Percentiles rank a stretch among this genome's conserved stretches.
phyloP scores from a whole-genome alignment of 78 protist genomes.

The Parvularia atlantis region DNA sequence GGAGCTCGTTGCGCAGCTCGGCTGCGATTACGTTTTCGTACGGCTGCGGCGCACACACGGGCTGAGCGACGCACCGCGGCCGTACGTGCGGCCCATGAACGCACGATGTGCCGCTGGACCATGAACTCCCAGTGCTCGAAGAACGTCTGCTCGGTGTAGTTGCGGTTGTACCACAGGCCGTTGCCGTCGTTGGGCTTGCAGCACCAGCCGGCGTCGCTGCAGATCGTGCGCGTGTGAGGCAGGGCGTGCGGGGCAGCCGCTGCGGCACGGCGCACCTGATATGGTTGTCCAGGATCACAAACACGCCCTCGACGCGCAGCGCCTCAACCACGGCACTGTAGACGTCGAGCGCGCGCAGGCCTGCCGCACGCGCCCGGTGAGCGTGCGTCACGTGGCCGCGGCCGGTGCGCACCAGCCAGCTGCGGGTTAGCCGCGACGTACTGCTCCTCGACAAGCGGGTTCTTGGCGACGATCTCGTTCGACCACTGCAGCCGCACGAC shows the following conservation, averaged over 20 bases:
- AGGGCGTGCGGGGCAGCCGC: too few species aligned
- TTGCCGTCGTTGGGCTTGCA: neutral
- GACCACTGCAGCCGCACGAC: neutral
- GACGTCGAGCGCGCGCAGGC: neutral
- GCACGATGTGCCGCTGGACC: neutral
- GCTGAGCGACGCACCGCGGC: too few species aligned
- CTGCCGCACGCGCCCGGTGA: too few species aligned
- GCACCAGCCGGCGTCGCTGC: too few species aligned
- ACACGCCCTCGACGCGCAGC: neutral
- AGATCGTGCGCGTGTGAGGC: too few species aligned
- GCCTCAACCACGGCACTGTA: neutral
- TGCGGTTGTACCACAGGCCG: neutral
- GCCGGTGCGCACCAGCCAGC: neutral
- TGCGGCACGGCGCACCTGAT: neutral
- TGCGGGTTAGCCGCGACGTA: neutral
- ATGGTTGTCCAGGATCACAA: neutral
- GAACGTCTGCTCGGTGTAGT: neutral
- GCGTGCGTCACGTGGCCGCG: too few species aligned
- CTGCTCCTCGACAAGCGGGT: neutral
- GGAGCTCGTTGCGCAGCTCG: neutral
- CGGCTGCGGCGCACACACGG: too few species aligned
- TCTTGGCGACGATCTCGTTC: neutral
- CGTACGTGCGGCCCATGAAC: too few species aligned
- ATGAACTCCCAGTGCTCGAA: neutral
- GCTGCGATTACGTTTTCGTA: neutral